Conservation (phyloP, 2,329 filamentous ascomycete genomes). For the Penicillium nordicum region DNA sequence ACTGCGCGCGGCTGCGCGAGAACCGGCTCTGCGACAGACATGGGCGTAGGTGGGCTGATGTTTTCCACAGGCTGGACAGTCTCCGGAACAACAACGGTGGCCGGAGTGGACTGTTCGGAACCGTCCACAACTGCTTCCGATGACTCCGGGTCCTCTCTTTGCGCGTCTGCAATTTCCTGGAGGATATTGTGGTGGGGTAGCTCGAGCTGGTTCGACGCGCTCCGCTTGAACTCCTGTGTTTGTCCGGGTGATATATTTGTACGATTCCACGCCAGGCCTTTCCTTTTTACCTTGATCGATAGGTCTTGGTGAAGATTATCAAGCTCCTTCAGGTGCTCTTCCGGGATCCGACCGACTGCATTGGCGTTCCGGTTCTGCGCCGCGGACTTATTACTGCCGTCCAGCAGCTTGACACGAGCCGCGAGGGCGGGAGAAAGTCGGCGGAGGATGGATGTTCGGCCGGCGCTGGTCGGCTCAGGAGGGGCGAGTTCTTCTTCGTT, state of each 20-base stretch:
- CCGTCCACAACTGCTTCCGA: conserved; percentile 19
- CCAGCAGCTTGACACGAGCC: conserved; percentile 42
- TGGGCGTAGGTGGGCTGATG: conserved; percentile 16
- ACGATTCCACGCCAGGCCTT: conserved; percentile 38
- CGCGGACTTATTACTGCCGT: conserved; percentile 33
- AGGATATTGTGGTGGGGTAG: conserved; percentile 18
- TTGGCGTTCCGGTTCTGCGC: conserved; percentile 20
- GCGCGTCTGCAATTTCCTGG: conserved; percentile 12
- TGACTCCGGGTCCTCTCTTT: conserved; percentile 8
- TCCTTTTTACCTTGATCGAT: conserved; percentile 39
- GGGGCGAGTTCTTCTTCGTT: conserved; percentile 28
- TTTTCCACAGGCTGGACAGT: conserved; percentile 10
- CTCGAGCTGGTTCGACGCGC: conserved; percentile 22
- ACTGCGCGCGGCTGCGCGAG: conserved; percentile 22
- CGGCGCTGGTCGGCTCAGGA: conserved; percentile 17
- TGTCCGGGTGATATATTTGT: conserved; percentile 12
- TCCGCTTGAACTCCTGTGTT: conserved; percentile 15
- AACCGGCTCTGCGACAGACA: conserved; percentile 31
- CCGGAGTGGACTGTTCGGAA: conserved; percentile 9
- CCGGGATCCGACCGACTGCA: conserved; percentile 39
- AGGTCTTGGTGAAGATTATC: conserved; percentile 39
- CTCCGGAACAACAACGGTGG: conserved; percentile 7
- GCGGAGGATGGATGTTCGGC: conserved; percentile 39
- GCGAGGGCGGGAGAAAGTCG: conserved; percentile 43
- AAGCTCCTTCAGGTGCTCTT: conserved; percentile 41